Conservation (phyloP, 805 yeast species). For the Pichia insulana region DNA sequence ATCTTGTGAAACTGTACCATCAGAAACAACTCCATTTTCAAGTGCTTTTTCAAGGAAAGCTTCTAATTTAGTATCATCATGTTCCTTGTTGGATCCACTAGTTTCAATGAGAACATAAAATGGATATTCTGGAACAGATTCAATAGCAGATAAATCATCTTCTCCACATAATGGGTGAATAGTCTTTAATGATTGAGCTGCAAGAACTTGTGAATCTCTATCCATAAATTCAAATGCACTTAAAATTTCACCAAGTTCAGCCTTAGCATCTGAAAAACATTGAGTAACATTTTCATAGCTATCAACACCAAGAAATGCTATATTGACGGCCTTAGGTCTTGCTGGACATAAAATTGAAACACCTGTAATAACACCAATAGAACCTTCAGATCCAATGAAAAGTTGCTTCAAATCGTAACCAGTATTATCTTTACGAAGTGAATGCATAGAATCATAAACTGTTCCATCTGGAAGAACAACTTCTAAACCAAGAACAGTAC, state of each 20-base stretch:
- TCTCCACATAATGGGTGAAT: conserved; percentile 66
- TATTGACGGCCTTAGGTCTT: conserved; percentile 77
- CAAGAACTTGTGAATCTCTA: conserved; percentile 51
- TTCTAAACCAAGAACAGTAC: conserved; percentile 83
- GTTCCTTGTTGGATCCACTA: conserved; percentile 89
- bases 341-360: conserved; percentile 85
- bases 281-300: conserved; percentile 78
- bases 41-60: conserved; percentile 72
- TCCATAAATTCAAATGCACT: conserved; percentile 97
- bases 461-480: conserved; percentile 90
- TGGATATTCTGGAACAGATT: conserved; percentile 50
- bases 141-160: conserved; percentile 36
- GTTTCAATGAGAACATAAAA: conserved; percentile 91
- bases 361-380: conserved; percentile 84
- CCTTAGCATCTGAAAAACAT: conserved; percentile 69
- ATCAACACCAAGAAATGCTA: conserved; percentile 77
- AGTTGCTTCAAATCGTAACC: conserved; percentile 90
- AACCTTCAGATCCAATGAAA: conserved; percentile 91
- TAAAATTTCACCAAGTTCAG: conserved; percentile 72
- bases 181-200: conserved; percentile 50
- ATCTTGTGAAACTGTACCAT: conserved; percentile 94
- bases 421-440: conserved; percentile 89
- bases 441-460: conserved; percentile 66
- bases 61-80: conserved; percentile 86
- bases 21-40: conserved; percentile 78